Evolutionary conservation across 1,139 yeast genomes (phyloP).

Genomic region (Sugiyamaella paludigena): DNA sequence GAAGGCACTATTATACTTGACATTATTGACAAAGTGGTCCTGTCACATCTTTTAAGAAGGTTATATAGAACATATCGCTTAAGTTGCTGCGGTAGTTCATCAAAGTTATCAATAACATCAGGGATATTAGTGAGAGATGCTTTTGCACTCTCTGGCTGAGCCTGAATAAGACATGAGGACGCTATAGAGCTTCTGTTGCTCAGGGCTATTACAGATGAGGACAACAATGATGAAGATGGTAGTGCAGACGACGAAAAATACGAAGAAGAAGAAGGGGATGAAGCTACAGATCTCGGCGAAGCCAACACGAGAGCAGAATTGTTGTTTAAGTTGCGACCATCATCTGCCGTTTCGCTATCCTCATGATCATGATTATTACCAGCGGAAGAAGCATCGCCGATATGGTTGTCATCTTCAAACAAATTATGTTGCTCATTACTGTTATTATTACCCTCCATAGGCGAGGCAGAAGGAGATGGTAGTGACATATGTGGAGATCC

Average conservation of each 20-base stretch:
- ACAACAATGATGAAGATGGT: not conserved
- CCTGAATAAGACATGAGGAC: constrained; percentile 8
- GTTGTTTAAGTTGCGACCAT: not conserved
- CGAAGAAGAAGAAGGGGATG: not conserved
- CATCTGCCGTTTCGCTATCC: not conserved
- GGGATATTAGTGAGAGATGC: constrained; percentile 28
- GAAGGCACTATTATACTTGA: constrained; percentile 57
- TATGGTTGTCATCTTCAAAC: constrained; percentile 4
- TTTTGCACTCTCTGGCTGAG: not conserved
- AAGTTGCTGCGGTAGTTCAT: constrained; percentile 36
- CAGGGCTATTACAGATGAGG: not conserved
- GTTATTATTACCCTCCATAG: constrained; percentile 14
- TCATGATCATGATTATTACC: constrained; percentile 4
- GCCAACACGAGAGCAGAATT: not conserved
- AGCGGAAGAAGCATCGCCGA: not conserved
- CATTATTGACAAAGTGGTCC: constrained; percentile 68
- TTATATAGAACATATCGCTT: constrained; percentile 49
- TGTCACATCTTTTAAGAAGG: constrained; percentile 61
- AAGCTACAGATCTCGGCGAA: not conserved
- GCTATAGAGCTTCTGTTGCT: constrained; percentile 11
- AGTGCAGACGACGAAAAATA: not conserved
- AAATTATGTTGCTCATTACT: not conserved
- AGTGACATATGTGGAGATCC: constrained; percentile 23
- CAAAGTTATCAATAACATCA: constrained; percentile 35
- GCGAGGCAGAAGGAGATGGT: constrained; percentile 35